Evolutionary conservation across 148 eudicot species (phyloP), one percentile per base, ranked within the genome.

Genomic region (Agrostemma githago): DNA sequence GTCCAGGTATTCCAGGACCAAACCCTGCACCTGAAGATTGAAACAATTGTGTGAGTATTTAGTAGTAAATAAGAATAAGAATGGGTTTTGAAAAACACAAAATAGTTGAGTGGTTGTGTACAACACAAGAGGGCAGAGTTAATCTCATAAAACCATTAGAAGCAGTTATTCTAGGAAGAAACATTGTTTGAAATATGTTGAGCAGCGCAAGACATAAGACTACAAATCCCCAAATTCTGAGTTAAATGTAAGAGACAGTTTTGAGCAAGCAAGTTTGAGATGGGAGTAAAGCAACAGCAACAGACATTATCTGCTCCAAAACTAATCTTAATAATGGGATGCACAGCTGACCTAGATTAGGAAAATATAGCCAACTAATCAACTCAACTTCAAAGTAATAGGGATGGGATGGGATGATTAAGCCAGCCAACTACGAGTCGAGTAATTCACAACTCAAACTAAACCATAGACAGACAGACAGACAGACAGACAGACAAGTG

Each of bases 1-100:
- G 62, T 26, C 98, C 93, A 4, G 97, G 98, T 73, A 94, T 81
- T 72, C 98, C 96, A 56, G 90, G 93, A 43, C 98, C 98, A 72
- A 94, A 75, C 4, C 98, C 98, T 6, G 86, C 78, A 72, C 96
- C 97, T 91, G 83, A 15, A 83, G 58, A 63, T 46, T 51, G 26
- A 72, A 70, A 34, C 37, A 9, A 53, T 51, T 19, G 17, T 11
- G 14, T 19, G 17, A 6, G 14, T 8, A 51, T 39, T 51, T 12
- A 19, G 15, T 12, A 19, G 15, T 60, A 70, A 8, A 39, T 44
- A 15, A 42, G 8, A 37, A 66, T 67, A 6, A 42, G 44, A 42
- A 64, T 15, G 6, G 19, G 44, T 40, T 12, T 64, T 9, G 15
- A 5, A 7, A 39, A 65, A n/a, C 16, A 65, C n/a, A 2, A 40